Evolutionary conservation across 805 yeast genomes (phyloP), one percentile per base, ranked within the genome.

Genomic region (Candida pseudoglaebosa): DNA sequence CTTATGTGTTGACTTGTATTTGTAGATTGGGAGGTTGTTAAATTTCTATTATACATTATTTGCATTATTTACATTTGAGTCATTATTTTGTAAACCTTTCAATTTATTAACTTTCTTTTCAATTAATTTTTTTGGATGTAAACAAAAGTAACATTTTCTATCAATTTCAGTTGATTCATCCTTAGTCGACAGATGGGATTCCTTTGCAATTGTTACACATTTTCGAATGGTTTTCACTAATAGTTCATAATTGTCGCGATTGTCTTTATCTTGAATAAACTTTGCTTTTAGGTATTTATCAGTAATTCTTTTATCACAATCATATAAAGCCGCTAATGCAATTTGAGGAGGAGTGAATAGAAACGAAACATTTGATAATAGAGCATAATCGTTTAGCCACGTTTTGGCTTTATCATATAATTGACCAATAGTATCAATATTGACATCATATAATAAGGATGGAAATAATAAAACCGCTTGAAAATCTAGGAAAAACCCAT

Each of bases 311-410:
- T 73, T 78, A 59, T 88, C 85, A 10, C 73, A 77, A 38, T 74
- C 71, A 62, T 83, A 77, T 54, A 90, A 70, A 12, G 93, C 87
- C 0, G 96, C 93, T 37, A 93, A 66, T 1, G 98, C 96, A 21
- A 93, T 86, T 54, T 93, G 99, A 1, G 98, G 96, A 1, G 99
- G 99, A 0, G 98, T 82, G 61, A 65, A 91, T 24, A 79, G 65
- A 50, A 87, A 91, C 6, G 74, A 67, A 3, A 77, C 90, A 55
- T 93, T 96, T 14, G 91, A 79, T 24, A 82, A 65, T 29, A 68
- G 47, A 2, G 87, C 66, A n/a, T 86, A 74, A 18, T 80, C 85
- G 32, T 79, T 76, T 4, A 86, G 70, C 58, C 80, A 62, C 20
- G 67, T 71, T 49, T 83, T 77, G 8, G 95, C 87, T 31, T 66